Evolutionary conservation across 768 basidiomycete genomes (phyloP).

Genomic region (Phaeotremella skinneri): DNA sequence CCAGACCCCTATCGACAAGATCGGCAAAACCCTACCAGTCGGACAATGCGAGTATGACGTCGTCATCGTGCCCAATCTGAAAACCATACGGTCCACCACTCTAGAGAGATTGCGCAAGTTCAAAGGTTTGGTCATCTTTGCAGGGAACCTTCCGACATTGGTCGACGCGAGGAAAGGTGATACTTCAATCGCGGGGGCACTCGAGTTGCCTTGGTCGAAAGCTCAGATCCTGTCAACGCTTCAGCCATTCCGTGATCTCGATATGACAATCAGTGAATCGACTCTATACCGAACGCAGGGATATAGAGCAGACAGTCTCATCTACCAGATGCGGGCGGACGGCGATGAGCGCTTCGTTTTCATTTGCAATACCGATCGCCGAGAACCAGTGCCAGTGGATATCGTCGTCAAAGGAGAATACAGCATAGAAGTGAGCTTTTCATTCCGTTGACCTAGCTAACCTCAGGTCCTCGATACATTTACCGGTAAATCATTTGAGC

Average conservation of each 20-base stretch:
- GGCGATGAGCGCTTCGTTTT: constrained; percentile 31
- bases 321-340: constrained; percentile 36
- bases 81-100: constrained; percentile 35
- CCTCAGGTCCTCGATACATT: constrained; percentile 19
- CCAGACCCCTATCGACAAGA: constrained; percentile 17
- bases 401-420: constrained; percentile 18
- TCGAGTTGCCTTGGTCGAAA: constrained; percentile 16
- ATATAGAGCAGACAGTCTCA: constrained; percentile 20
- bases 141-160: constrained; percentile 25
- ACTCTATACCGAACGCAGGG: constrained; percentile 26
- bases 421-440: background rate
- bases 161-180: constrained; percentile 20
- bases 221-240: constrained; percentile 23
- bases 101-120: constrained; percentile 26
- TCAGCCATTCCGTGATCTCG: constrained; percentile 23
- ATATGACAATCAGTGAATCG: constrained; percentile 21
- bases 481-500: constrained; percentile 16
- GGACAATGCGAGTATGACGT: constrained; percentile 34
- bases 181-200: background rate
- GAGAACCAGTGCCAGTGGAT: constrained; percentile 17
- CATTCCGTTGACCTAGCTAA: background rate
- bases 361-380: constrained; percentile 34
- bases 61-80: constrained; percentile 33
- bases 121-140: constrained; percentile 31
- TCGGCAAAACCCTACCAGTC: constrained; percentile 22